Evolutionary conservation across 2,329 filamentous ascomycete species (phyloP).

Genomic region (Lachnellula occidentalis): DNA sequence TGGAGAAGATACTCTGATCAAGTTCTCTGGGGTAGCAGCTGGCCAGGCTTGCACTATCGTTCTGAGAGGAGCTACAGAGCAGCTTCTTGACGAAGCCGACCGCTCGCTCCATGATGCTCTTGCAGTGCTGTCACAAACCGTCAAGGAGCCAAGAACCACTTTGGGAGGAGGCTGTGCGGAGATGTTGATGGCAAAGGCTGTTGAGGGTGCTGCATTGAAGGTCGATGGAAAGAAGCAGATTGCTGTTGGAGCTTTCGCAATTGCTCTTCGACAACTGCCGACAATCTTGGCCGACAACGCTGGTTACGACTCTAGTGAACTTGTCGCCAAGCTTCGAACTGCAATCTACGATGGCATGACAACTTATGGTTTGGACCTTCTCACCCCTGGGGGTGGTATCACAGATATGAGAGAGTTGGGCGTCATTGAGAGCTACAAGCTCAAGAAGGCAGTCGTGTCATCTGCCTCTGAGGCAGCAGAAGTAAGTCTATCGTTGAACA

Average conservation of each 20-base stretch:
- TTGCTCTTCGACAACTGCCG: conserved; percentile 84
- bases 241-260: conserved; percentile 84
- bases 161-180: conserved; percentile 94
- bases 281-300: conserved; percentile 98
- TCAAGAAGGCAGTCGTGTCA: conserved; percentile 96
- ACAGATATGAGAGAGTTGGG: conserved; percentile 93
- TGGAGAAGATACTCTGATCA: conserved; percentile 94
- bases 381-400: conserved; percentile 85
- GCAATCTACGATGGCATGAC: conserved; percentile 93
- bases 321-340: conserved; percentile 86
- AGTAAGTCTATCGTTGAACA: conserved; percentile 48
- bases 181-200: conserved; percentile 98
- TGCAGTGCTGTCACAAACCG: conserved; percentile 92
- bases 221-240: conserved; percentile 96
- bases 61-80: conserved; percentile 90
- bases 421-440: conserved; percentile 96
- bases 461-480: conserved; percentile 95
- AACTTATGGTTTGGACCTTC: conserved; percentile 83
- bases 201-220: conserved; percentile 87
- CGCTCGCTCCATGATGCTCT: conserved; percentile 93
- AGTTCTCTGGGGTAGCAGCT: conserved; percentile 92
- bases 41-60: conserved; percentile 96
- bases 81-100: conserved; percentile 94
- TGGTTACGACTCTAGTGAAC: conserved; percentile 88
- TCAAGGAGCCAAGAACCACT: conserved; percentile 89